phyloP scores from a whole-genome alignment of 495 filamentous ascomycete genomes.

The Pyrenopolyporus hunteri region DNA sequence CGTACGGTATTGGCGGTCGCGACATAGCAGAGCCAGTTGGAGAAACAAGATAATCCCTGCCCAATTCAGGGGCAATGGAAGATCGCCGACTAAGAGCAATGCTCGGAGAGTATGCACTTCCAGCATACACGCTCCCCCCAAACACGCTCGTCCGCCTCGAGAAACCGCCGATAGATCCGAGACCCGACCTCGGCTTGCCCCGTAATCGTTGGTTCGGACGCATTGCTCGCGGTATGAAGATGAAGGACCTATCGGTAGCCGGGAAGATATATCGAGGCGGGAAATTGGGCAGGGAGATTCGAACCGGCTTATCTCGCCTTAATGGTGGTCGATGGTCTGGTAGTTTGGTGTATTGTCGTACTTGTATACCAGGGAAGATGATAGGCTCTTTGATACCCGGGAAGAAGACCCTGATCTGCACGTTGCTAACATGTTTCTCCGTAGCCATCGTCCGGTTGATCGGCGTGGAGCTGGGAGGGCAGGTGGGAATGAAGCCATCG shows the following conservation, averaged over 20 bases:
- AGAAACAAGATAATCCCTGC: slow-evolving; percentile 75
- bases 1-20: slow-evolving; percentile 64
- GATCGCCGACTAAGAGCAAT: slow-evolving; percentile 90
- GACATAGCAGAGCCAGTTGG: slow-evolving; percentile 79
- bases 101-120: slow-evolving; percentile 87
- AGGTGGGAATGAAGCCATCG: slow-evolving; percentile 53
- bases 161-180: slow-evolving; percentile 69
- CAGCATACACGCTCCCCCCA: slow-evolving; percentile 78
- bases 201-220: slow-evolving; percentile 85
- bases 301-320: slow-evolving; percentile 94
- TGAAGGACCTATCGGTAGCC: slow-evolving; percentile 86
- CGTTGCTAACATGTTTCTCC: slow-evolving; percentile 71
- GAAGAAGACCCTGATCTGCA: slow-evolving; percentile 81
- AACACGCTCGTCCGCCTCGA: slow-evolving; percentile 72
- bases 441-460: slow-evolving; percentile 67
- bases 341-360: slow-evolving; percentile 88
- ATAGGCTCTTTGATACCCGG: slow-evolving; percentile 75
- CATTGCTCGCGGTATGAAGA: slow-evolving; percentile 94
- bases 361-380: slow-evolving; percentile 70
- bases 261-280: slow-evolving; percentile 90
- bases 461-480: slow-evolving; percentile 46
- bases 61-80: slow-evolving; percentile 77
- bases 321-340: slow-evolving; percentile 94
- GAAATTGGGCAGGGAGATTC: slow-evolving; percentile 83
- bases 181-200: slow-evolving; percentile 71